Percentiles rank a stretch among this genome's conserved stretches.
Conservation (phyloP, 1,139 yeast species). For the Hansenula lynferdii region DNA sequence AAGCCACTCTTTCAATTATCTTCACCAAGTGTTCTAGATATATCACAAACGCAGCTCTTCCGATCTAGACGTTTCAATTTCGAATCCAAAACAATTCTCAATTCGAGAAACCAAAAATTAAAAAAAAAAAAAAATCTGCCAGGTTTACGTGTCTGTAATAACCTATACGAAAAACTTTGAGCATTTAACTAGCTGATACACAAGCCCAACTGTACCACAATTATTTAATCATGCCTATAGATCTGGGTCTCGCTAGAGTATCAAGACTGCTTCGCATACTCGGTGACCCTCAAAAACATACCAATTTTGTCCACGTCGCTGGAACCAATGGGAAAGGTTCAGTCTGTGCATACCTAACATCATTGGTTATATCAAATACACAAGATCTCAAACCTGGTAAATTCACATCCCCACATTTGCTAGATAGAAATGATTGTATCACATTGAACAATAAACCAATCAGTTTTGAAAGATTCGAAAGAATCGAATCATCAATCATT, state of each 20-base stretch:
- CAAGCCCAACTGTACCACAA: background rate
- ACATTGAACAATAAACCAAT: constrained; percentile 59
- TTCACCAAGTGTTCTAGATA: no score
- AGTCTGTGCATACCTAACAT: constrained; percentile 71
- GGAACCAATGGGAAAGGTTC: constrained; percentile 98
- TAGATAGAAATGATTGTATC: constrained; percentile 71
- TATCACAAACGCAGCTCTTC: no score
- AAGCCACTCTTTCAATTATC: no score
- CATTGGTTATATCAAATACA: constrained; percentile 45
- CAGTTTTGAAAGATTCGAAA: constrained; percentile 38
- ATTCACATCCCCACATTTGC: constrained; percentile 84
- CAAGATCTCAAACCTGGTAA: constrained; percentile 53
- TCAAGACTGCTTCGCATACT: constrained; percentile 47
- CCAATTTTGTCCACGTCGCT: constrained; percentile 75
- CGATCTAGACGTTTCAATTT: no score
- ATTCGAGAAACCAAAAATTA: no score
- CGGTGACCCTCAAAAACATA: constrained; percentile 63
- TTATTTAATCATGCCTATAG: constrained; percentile 39
- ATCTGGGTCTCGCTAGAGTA: constrained; percentile 65
- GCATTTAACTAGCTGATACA: no score
- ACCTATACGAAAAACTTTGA: no score
- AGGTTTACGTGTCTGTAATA: no score
- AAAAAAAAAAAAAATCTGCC: no score
- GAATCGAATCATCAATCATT: constrained; percentile 32
- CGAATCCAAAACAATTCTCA: no score